A percentile compares a stretch with the other conserved stretches of the same genome.
Conservation (phyloP, 805 yeast genomes). For the Spathaspora girioi region DNA sequence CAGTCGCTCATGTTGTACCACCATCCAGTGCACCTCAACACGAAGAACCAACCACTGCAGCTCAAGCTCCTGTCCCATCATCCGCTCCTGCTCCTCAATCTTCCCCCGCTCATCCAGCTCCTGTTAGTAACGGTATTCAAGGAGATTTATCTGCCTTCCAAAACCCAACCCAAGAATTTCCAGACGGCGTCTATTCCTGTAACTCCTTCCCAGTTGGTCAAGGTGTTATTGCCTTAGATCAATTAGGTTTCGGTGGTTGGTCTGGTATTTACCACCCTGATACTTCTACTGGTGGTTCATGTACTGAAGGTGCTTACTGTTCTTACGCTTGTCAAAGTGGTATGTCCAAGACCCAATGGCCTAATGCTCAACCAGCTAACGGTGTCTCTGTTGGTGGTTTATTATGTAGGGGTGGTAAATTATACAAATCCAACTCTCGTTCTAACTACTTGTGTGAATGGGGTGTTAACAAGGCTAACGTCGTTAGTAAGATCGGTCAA, state of each 20-base stretch:
- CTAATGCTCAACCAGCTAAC: slow-evolving; percentile 57
- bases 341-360: slow-evolving; percentile 82
- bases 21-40: slow-evolving; percentile 13
- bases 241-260: slow-evolving; percentile 41
- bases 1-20: slow-evolving; percentile 15
- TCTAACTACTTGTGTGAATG: slow-evolving; percentile 58
- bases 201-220: slow-evolving; percentile 69
- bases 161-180: slow-evolving; percentile 50
- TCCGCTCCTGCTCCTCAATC: slow-evolving; percentile 12
- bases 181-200: slow-evolving; percentile 71
- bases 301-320: slow-evolving; percentile 68
- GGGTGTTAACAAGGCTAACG: slow-evolving; percentile 55
- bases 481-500: slow-evolving; percentile 46
- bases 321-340: slow-evolving; percentile 78
- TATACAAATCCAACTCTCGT: slow-evolving; percentile 56
- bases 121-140: slow-evolving; percentile 14
- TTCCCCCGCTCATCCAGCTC: not conserved
- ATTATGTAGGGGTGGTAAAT: slow-evolving; percentile 55
- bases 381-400: slow-evolving; percentile 76
- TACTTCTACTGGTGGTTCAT: slow-evolving; percentile 36
- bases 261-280: slow-evolving; percentile 47
- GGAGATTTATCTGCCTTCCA: slow-evolving; percentile 53
- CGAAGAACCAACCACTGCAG: slow-evolving; percentile 20
- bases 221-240: slow-evolving; percentile 57
- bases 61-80: slow-evolving; percentile 7